phyloP scores from a whole-genome alignment of 306 rosid species.

The Coriaria nepalensis region DNA sequence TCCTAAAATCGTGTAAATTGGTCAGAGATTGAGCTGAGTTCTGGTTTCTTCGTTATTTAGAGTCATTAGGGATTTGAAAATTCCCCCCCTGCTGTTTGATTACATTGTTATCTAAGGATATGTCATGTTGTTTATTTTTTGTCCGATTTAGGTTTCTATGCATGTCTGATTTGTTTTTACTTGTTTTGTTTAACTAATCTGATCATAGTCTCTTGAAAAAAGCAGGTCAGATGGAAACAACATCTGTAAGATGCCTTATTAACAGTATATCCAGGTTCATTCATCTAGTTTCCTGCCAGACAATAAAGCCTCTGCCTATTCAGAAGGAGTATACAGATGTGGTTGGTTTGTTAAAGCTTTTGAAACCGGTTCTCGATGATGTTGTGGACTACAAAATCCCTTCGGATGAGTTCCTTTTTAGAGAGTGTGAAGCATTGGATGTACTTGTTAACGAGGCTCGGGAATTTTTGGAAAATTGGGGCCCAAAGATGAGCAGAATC shows the following conservation, averaged over 20 bases:
- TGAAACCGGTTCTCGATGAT: slow-evolving; percentile 75
- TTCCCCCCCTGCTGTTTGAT: too few species aligned
- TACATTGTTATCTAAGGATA: too few species aligned
- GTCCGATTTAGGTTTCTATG: too few species aligned
- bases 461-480: slow-evolving; percentile 67
- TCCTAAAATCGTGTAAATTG: too few species aligned
- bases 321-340: slow-evolving; percentile 48
- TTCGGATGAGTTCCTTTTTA: slow-evolving; percentile 35
- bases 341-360: slow-evolving; percentile 49
- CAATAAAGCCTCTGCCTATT: slow-evolving; percentile 40
- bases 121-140: slow-evolving; percentile 3
- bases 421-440: slow-evolving; percentile 72
- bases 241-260: slow-evolving; percentile 52
- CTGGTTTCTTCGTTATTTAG: too few species aligned
- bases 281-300: slow-evolving; percentile 74
- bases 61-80: too few species aligned
- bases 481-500: slow-evolving; percentile 65
- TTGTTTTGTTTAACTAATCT: slow-evolving; percentile 4
- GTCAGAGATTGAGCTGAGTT: too few species aligned
- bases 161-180: too few species aligned
- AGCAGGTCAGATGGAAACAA: slow-evolving; percentile 57
- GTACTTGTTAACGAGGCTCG: slow-evolving; percentile 47
- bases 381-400: slow-evolving; percentile 35
- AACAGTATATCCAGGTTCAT: slow-evolving; percentile 84
- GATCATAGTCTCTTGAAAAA: background rate